Evolutionary conservation across 345 rosid genomes (phyloP).

Genomic region (Clarkia xantiana): DNA sequence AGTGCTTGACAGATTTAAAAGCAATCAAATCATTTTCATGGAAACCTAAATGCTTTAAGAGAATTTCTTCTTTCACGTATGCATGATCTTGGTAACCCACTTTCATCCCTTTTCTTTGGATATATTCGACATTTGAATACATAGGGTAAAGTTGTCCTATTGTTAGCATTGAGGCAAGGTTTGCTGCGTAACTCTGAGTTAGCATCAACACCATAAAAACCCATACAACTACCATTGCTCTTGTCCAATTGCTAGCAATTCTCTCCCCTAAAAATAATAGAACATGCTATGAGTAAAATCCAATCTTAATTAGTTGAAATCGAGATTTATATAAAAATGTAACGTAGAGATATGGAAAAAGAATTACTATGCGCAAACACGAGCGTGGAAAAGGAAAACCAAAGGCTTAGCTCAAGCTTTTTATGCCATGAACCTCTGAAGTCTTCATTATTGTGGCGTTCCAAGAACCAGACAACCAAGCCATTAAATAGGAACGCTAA

Average conservation of each 20-base stretch:
- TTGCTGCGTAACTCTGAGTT: slow-evolving; percentile 65
- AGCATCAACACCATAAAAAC: slow-evolving; percentile 53
- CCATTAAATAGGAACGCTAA: slow-evolving; percentile 45
- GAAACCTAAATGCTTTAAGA: slow-evolving; percentile 16
- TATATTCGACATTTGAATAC: slow-evolving; percentile 19
- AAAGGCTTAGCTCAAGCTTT: slow-evolving; percentile 40
- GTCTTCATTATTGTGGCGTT: slow-evolving; percentile 50
- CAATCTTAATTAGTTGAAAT: too few relatives aligned
- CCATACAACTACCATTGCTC: slow-evolving; percentile 43
- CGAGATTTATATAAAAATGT: too few relatives aligned
- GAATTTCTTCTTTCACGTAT: slow-evolving; percentile 17
- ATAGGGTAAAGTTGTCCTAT: slow-evolving; percentile 39
- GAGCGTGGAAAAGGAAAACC: slow-evolving; percentile 72
- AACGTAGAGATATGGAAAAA: too few relatives aligned
- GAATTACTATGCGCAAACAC: slow-evolving; percentile 26
- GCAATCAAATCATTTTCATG: slow-evolving; percentile 2
- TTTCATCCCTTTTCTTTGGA: slow-evolving; percentile 17
- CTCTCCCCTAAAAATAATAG: slow-evolving; percentile 41
- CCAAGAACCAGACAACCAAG: slow-evolving; percentile 53
- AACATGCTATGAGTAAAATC: too few relatives aligned
- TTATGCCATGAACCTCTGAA: slow-evolving; percentile 32
- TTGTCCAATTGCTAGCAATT: slow-evolving; percentile 31
- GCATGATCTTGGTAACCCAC: slow-evolving; percentile 35
- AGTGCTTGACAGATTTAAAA: slow-evolving; percentile 14
- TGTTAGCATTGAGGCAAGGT: slow-evolving; percentile 41